phyloP scores from a whole-genome alignment of 1,284 basidiomycete genomes.

The Malassezia pachydermatis region DNA sequence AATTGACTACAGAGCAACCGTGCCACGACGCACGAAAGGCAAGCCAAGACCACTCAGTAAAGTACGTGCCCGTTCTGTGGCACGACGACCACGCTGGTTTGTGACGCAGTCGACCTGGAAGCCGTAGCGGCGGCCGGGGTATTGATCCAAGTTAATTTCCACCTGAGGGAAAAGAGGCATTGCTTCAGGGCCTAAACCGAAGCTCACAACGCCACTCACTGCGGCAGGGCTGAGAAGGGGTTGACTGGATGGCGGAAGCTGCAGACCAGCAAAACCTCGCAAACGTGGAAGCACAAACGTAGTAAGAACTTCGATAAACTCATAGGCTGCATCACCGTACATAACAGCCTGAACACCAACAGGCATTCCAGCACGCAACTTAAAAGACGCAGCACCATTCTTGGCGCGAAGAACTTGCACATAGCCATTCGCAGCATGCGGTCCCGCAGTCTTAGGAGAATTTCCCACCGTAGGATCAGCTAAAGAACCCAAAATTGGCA shows the following conservation, averaged over 20 bases:
- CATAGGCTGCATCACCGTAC: constrained; percentile 81
- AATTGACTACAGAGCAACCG: constrained; percentile 6
- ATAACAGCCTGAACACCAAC: constrained; percentile 80
- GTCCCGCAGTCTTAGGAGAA: constrained; percentile 10
- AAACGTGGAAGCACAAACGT: constrained; percentile 90
- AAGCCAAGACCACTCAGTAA: constrained; percentile 41
- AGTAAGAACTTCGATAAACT: constrained; percentile 75
- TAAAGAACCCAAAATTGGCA: constrained; percentile 52
- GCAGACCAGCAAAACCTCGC: constrained; percentile 76
- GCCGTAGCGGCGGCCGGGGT: constrained; percentile 37
- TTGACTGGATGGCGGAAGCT: constrained; percentile 55
- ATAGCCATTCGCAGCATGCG: constrained; percentile 20
- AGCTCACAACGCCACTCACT: constrained; percentile 73
- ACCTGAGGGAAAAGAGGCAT: constrained; percentile 73
- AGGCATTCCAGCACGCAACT: constrained; percentile 68
- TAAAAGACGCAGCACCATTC: constrained; percentile 73
- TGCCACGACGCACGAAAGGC: constrained; percentile 40
- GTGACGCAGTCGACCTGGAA: constrained; percentile 47
- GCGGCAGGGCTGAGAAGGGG: constrained; percentile 54
- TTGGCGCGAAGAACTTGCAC: constrained; percentile 71
- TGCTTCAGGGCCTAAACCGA: constrained; percentile 73
- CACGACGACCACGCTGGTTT: constrained; percentile 40
- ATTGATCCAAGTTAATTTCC: constrained; percentile 46
- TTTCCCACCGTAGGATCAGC: constrained; percentile 24
- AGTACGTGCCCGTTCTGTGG: constrained; percentile 37